Percentiles rank a stretch among this genome's conserved stretches.
These are phyloP conservation scores for Suillus tomentosus DNA, from an alignment of 768 basidiomycete species.

Conservation along the genomic window DNA sequence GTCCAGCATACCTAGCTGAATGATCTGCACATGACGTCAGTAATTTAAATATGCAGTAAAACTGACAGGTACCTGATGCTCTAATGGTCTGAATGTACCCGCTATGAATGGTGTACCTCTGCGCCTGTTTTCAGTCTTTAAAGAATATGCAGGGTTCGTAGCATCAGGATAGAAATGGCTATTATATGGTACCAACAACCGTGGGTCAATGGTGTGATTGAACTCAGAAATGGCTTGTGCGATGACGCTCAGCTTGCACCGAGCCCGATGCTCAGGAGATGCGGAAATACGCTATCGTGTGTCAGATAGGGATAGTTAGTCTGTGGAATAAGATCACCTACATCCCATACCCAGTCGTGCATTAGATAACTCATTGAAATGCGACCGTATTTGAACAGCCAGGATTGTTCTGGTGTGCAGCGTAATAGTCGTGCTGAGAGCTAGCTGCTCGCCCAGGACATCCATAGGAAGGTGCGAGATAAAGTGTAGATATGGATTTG, in stretches of 20 bases:
- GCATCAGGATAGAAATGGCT: conserved; percentile 64
- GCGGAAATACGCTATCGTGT: conserved; percentile 47
- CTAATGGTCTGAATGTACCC: conserved; percentile 46
- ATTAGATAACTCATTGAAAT: conserved; percentile 76
- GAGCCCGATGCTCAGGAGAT: conserved; percentile 33
- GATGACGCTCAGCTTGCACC: conserved; percentile 83
- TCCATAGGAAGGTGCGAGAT: conserved; percentile 71
- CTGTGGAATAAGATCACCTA: conserved; percentile 34
- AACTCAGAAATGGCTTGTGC: conserved; percentile 60
- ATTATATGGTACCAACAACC: conserved; percentile 52
- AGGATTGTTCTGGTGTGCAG: conserved; percentile 72
- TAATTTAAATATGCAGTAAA: conserved; percentile 4
- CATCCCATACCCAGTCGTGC: conserved; percentile 69
- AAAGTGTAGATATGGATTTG: conserved; percentile 72
- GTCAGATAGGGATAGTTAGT: conserved; percentile 9
- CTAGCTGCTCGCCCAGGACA: conserved; percentile 70
- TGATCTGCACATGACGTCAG: conserved; percentile 41
- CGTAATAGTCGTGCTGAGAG: conserved; percentile 81
- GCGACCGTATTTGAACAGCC: conserved; percentile 88
- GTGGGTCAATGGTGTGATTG: conserved; percentile 38
- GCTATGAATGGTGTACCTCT: conserved; percentile 57
- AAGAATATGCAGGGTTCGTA: conserved; percentile 21
- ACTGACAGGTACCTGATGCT: conserved; percentile 37
- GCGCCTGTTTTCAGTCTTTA: conserved; percentile 29
- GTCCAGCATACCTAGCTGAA: conserved; percentile 60